Evolutionary conservation across 192 early-diverging fungal genomes (phyloP).

Genomic region (Pilobolus umbonatus): DNA sequence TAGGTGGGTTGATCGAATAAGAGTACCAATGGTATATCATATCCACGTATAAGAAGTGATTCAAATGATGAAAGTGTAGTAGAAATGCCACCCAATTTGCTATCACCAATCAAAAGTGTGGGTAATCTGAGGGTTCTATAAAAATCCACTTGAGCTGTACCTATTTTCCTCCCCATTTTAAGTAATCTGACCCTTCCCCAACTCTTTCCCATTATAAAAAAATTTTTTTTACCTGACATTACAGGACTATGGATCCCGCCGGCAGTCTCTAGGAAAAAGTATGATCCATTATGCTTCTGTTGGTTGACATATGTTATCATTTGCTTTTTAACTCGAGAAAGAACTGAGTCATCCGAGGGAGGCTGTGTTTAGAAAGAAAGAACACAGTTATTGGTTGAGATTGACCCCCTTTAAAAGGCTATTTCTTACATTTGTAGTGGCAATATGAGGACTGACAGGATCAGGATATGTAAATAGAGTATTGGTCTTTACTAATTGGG

Average conservation of each 20-base stretch:
- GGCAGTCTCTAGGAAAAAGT: constrained; percentile 69
- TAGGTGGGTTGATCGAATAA: constrained; percentile 58
- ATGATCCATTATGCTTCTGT: constrained; percentile 32
- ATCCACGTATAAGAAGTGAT: constrained; percentile 61
- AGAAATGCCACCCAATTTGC: constrained; percentile 76
- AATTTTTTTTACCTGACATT: constrained; percentile 53
- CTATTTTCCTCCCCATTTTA: constrained; percentile 11
- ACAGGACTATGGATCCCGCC: constrained; percentile 76
- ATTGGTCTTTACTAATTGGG: constrained; percentile 33
- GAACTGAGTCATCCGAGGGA: constrained; percentile 40
- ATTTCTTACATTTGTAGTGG: constrained; percentile 43
- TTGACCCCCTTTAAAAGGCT: too few relatives aligned
- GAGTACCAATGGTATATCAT: constrained; percentile 61
- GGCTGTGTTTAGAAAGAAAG: constrained; percentile 32
- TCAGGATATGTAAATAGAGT: constrained; percentile 64
- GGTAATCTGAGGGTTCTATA: constrained; percentile 66
- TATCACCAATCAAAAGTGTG: constrained; percentile 71
- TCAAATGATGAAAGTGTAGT: constrained; percentile 77
- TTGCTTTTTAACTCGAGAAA: constrained; percentile 35
- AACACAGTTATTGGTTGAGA: background rate
- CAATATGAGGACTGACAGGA: constrained; percentile 73
- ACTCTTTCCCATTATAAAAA: too few relatives aligned
- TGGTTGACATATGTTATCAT: constrained; percentile 28
- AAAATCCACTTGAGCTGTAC: constrained; percentile 63
- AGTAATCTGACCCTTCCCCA: background rate